Base-by-base conservation (phyloP, 2,329 filamentous ascomycete species). In the Trichophyton benhamiae region DNA sequence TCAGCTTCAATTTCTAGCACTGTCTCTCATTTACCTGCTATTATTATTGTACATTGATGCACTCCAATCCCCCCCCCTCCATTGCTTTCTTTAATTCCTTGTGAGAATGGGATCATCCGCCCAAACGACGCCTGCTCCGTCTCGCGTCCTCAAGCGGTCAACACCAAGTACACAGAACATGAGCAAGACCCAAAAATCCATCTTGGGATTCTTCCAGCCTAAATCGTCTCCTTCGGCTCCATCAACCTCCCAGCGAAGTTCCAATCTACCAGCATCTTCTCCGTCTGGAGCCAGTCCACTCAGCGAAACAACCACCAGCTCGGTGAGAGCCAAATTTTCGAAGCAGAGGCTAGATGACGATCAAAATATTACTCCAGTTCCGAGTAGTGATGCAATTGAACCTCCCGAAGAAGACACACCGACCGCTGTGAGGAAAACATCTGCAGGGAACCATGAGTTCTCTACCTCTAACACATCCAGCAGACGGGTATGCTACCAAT, bases 331-430 rank as follows among this genome's bases (percentile, higher is more conserved):
- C 36, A 58, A 58, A 25, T 13, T 60, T 22, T 60, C 36, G 27
- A 22, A 48, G 13, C 25, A 60, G 48, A 20, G 25, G 11, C 8
- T 53, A 20, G 46, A 63, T 61, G 7, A 65, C 65, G 72, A 66
- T 68, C 78, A 68, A 27, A 79, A 79, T 62, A 76, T 86, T 62
- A 91, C 89, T 0, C 89, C 90, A 3, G 82, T 87, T 4, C 87
- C 90, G 3, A 95, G 89, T 73, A 95, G 90, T 74, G 89, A 95
- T 74, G 82, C 81, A 41, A 72, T 83, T 27, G 84, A 87, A 60
- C 84, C 86, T 0, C 84, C 88, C 65, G 84, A 87, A 67, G 86
- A 87, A 64, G 78, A 83, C 15, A 67, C 65, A 58, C 61, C 53
- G 63, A 44, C 67, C 38, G 60, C 68, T 59, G 68, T 77, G 68